A percentile compares a stretch with the other conserved stretches of the same genome.
These are phyloP conservation scores for Kondoa malvinella DNA, from an alignment of 768 basidiomycete species.

Conservation along the genomic window DNA sequence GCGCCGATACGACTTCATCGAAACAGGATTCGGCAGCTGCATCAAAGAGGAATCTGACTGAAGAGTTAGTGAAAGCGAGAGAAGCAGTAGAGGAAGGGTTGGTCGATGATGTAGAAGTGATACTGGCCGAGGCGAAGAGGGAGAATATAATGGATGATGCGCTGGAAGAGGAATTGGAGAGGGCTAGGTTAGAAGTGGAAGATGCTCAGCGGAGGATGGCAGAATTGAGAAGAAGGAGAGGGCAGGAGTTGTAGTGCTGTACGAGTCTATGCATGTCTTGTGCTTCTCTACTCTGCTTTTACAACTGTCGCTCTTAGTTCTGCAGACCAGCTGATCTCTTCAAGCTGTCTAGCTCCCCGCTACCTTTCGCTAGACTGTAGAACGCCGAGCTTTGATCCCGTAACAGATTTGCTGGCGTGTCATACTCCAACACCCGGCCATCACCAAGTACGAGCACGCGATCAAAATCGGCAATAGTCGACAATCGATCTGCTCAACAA, in stretches of 20 bases:
- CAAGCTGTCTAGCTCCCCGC: slow-evolving; percentile 1
- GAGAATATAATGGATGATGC: background rate
- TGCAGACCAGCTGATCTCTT: background rate
- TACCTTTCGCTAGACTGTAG: slow-evolving; percentile 7
- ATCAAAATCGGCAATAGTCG: slow-evolving; percentile 12
- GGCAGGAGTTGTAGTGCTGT: background rate
- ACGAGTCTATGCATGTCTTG: too few species aligned
- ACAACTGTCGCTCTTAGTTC: too few species aligned
- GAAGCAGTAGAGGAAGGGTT: background rate
- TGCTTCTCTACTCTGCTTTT: too few species aligned
- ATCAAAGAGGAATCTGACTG: too few species aligned
- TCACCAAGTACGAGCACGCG: slow-evolving; percentile 14
- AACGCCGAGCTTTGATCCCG: background rate
- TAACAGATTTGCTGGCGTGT: slow-evolving; percentile 35
- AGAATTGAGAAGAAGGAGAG: background rate
- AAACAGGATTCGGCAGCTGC: too few species aligned
- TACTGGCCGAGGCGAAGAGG: background rate
- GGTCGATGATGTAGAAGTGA: background rate
- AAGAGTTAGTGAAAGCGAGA: background rate
- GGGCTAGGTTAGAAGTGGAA: background rate
- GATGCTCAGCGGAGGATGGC: background rate
- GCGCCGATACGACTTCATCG: too few species aligned
- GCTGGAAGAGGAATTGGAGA: background rate
- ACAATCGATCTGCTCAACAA: slow-evolving; percentile 1
- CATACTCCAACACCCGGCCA: slow-evolving; percentile 35